Percentiles rank a stretch among this genome's conserved stretches.
Evolutionary conservation across 352 stramenopile genomes (phyloP).

Genomic region (Blastocystis sp.): DNA sequence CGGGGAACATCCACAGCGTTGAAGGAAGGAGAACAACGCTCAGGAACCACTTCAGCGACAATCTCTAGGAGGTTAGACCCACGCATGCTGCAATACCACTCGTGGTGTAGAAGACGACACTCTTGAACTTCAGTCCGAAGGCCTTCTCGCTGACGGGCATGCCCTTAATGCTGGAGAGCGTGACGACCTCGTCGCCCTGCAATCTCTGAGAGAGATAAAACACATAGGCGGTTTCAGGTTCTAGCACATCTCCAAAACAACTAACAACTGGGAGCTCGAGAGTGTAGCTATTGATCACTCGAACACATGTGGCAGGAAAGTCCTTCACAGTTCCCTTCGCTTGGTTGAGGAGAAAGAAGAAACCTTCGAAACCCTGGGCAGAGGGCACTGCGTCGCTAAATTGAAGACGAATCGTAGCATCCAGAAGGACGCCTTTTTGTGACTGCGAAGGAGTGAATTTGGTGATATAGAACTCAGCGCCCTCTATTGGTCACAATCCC

Average conservation of each 20-base stretch:
- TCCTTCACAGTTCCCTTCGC: not conserved
- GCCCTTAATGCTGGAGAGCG: constrained; percentile 23
- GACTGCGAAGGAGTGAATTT: not conserved
- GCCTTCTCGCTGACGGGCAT: not conserved
- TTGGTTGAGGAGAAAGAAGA: constrained; percentile 43
- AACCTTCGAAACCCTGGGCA: not conserved
- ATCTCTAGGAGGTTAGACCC: not conserved
- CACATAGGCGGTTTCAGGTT: constrained; percentile 35
- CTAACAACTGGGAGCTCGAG: constrained; percentile 16
- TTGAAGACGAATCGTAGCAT: constrained; percentile 11
- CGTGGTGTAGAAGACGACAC: not conserved
- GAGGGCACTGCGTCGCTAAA: not conserved
- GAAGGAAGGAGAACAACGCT: not conserved
- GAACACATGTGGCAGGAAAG: constrained; percentile 13
- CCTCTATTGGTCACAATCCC: not conserved
- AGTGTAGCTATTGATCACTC: not conserved
- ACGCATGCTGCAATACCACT: not conserved
- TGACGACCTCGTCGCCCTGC: not conserved
- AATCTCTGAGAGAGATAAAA: constrained; percentile 39
- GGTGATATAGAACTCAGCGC: not conserved
- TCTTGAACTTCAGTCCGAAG: constrained; percentile 28
- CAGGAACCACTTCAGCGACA: constrained; percentile 2
- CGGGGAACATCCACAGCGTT: not conserved
- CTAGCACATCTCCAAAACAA: constrained; percentile 34
- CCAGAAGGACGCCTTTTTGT: not conserved